Evolutionary conservation across 495 filamentous ascomycete species (phyloP), one percentile per base, ranked within the genome.

Genomic region (Talaromyces borbonicus): DNA sequence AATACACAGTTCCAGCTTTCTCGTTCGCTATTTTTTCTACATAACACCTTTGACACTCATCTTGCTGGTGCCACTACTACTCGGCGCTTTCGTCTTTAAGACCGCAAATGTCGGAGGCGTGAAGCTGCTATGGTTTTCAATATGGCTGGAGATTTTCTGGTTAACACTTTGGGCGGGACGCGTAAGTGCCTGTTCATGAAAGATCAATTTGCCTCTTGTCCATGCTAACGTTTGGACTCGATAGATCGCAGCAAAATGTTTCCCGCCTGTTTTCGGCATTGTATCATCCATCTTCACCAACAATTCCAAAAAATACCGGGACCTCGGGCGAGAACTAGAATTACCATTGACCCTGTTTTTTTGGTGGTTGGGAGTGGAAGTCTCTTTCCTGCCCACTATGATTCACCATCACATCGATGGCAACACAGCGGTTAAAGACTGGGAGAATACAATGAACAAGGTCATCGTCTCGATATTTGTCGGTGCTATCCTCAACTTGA

Each of bases 141-240:
- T 96, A 38, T 97, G 90, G 90, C 71, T 97, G 37, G 85, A 94
- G 59, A 83, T 95, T 19, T 77, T 96, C 33, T 97, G 90, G 90
- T 66, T 94, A 32, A 87, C 87, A 2, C 68, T 96, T 0, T 97
- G 92, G 92, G 83, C 79, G 20, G 82, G 82, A 45, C 67, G 83
- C 50, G 78, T 80, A 66, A 54, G 68, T 69, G 11, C 2, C 16
- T n/a, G n/a, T 29, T 9, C 31, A 16, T 12, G 2, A 15, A 15
- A 5, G 7, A 23, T 16, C 5, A 38, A 20, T 20, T 11, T 29
- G 26, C 26, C 6, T 5, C 26, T 0, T 11, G 8, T 11, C 16
- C 5, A 12, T 20, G 7, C 35, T 38, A 22, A 38, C 35, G 18
- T 16, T 6, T 4, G n/a, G n/a, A n/a, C n/a, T n/a, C n/a, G 18